These are phyloP conservation scores for Termitomyces sp. DNA, from an alignment of 1,284 basidiomycete genomes.

Conservation along the genomic window DNA sequence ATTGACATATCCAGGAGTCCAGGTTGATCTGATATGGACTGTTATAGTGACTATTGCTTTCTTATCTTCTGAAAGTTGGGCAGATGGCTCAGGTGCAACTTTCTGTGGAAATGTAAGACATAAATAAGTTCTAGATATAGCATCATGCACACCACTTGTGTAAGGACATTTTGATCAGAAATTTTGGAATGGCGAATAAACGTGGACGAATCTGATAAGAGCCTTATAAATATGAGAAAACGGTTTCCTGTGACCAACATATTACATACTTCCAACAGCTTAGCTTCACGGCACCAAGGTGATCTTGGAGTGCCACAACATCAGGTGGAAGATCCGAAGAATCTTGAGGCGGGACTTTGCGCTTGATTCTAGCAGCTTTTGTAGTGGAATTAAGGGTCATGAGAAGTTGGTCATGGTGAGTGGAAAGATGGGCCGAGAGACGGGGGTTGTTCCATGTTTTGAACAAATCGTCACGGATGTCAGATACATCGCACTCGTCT, in stretches of 20 bases:
- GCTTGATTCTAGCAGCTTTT: slow-evolving; percentile 40
- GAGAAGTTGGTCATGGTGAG: slow-evolving; percentile 46
- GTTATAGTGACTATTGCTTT: slow-evolving; percentile 55
- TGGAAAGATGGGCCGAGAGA: slow-evolving; percentile 52
- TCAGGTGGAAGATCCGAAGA: slow-evolving; percentile 33
- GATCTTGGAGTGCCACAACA: slow-evolving; percentile 40
- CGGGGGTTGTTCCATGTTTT: slow-evolving; percentile 49
- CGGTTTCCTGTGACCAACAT: not conserved
- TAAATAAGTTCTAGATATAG: not conserved
- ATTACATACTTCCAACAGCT: slow-evolving; percentile 53
- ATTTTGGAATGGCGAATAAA: slow-evolving; percentile 62
- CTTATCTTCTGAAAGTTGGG: slow-evolving; percentile 16
- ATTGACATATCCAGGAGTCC: slow-evolving; percentile 54
- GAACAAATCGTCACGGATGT: slow-evolving; percentile 43
- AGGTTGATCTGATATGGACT: slow-evolving; percentile 53
- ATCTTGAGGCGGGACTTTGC: slow-evolving; percentile 29
- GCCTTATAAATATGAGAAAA: slow-evolving; percentile 29
- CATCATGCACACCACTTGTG: slow-evolving; percentile 34
- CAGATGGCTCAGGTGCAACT: slow-evolving; percentile 19
- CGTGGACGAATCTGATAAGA: slow-evolving; percentile 45
- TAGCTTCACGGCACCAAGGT: slow-evolving; percentile 44
- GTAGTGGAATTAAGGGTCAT: slow-evolving; percentile 39
- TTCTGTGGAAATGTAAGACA: slow-evolving; percentile 24
- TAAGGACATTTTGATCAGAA: slow-evolving; percentile 59
- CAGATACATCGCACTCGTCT: slow-evolving; percentile 41